Conservation (phyloP, 2,329 filamentous ascomycete genomes). For the Epichloe uncinata region DNA sequence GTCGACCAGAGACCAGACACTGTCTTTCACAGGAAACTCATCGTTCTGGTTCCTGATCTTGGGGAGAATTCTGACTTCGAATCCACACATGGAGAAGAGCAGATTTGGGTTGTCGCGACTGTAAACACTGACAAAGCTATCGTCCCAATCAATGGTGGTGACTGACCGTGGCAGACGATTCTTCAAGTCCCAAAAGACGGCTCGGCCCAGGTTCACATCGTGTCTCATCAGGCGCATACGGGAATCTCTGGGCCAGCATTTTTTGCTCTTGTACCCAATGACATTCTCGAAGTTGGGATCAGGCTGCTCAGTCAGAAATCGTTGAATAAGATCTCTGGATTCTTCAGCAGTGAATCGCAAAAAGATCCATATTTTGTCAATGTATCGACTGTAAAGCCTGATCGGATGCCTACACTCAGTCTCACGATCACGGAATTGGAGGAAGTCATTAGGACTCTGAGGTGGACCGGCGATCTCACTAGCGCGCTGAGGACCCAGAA, state of each 20-base stretch:
- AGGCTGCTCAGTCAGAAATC: conserved; percentile 94
- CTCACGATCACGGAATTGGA: conserved; percentile 89
- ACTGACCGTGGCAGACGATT: conserved; percentile 88
- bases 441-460: conserved; percentile 88
- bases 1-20: conserved; percentile 94
- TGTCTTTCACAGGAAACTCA: conserved; percentile 94
- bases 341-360: conserved; percentile 89
- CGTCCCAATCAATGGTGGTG: conserved; percentile 97
- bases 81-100: conserved; percentile 94
- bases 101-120: conserved; percentile 95
- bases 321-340: conserved; percentile 88
- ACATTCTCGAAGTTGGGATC: conserved; percentile 99
- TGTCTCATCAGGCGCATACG: conserved; percentile 98
- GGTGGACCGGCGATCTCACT: conserved; percentile 94
- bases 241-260: conserved; percentile 96
- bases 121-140: conserved; percentile 96
- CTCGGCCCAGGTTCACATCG: conserved; percentile 92
- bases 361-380: conserved; percentile 98
- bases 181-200: conserved; percentile 98
- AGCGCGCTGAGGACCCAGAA: conserved; percentile 88
- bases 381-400: conserved; percentile 92
- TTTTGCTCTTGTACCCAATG: conserved; percentile 98
- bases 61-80: conserved; percentile 90
- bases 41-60: conserved; percentile 93
- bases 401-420: conserved; percentile 92